Conservation (phyloP, 768 basidiomycete species). For the Trametes punicea region DNA sequence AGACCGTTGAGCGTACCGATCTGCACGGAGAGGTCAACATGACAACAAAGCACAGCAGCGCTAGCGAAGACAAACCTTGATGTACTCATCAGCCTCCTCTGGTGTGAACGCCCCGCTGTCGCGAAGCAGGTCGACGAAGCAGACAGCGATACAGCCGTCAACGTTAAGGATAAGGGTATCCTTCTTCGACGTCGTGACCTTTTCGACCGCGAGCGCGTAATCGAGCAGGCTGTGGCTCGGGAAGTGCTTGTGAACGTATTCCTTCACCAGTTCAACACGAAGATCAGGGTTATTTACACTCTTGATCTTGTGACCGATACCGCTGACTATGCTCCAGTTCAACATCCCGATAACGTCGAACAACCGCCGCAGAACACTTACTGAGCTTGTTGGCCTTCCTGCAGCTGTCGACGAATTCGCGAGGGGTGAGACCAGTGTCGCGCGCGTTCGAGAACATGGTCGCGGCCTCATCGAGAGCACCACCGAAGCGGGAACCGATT, state of each 20-base stretch:
- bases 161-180: conserved; percentile 97
- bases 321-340: conserved; percentile 57
- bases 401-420: conserved; percentile 94
- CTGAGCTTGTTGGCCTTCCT: conserved; percentile 94
- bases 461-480: conserved; percentile 97
- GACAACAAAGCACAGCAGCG: not conserved
- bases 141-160: conserved; percentile 93
- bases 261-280: conserved; percentile 91
- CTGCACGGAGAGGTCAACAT: conserved; percentile 29
- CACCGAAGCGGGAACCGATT: conserved; percentile 97
- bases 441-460: conserved; percentile 91
- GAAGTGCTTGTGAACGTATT: conserved; percentile 95
- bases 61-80: conserved; percentile 49
- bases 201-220: conserved; percentile 95
- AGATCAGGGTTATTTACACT: conserved; percentile 94
- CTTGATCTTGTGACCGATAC: conserved; percentile 99
- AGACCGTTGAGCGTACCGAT: conserved; percentile 94
- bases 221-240: conserved; percentile 90
- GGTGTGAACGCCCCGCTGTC: conserved; percentile 92
- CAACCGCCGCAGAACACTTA: conserved; percentile 35
- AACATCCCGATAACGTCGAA: not conserved
- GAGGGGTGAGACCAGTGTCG: conserved; percentile 90
- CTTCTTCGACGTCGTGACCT: conserved; percentile 97
- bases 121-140: conserved; percentile 91
- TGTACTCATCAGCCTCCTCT: conserved; percentile 97